Evolutionary conservation across 1,139 yeast genomes (phyloP).

Genomic region (Debaryomyces singareniensis): DNA sequence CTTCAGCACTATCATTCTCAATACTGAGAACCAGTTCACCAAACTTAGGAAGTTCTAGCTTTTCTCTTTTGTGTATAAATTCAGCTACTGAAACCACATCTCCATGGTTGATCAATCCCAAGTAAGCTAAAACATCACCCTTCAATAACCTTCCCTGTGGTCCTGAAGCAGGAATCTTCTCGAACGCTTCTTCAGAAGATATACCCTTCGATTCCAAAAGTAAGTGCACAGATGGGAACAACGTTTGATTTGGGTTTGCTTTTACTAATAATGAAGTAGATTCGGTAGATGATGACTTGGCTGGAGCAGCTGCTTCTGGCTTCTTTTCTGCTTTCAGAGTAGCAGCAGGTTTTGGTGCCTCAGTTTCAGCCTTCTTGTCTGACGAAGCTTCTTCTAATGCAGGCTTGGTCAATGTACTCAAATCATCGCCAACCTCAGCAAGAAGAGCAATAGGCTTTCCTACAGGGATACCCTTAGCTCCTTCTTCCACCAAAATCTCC

Average conservation of each 20-base stretch:
- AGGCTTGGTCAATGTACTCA: constrained; percentile 59
- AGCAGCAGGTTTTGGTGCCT: not conserved
- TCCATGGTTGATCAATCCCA: constrained; percentile 63
- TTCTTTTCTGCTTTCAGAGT: constrained; percentile 8
- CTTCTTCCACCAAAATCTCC: constrained; percentile 65
- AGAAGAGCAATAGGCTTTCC: constrained; percentile 82
- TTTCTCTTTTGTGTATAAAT: constrained; percentile 52
- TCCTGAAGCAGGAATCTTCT: constrained; percentile 76
- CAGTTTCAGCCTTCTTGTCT: constrained; percentile 8
- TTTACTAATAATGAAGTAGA: constrained; percentile 19
- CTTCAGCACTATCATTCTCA: constrained; percentile 44
- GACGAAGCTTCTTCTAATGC: constrained; percentile 14
- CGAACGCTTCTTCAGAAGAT: constrained; percentile 61
- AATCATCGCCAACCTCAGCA: constrained; percentile 86
- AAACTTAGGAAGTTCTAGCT: constrained; percentile 73
- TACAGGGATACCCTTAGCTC: constrained; percentile 75
- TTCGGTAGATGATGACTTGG: constrained; percentile 5
- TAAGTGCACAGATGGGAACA: constrained; percentile 77
- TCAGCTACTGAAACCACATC: constrained; percentile 48
- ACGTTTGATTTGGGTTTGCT: constrained; percentile 59
- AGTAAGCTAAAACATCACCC: constrained; percentile 84
- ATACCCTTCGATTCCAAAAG: constrained; percentile 58
- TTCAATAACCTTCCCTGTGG: constrained; percentile 81
- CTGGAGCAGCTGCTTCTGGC: constrained; percentile 4
- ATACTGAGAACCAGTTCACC: too few relatives aligned